phyloP scores from a whole-genome alignment of 768 basidiomycete genomes.

The Ephemerocybe angulata region DNA sequence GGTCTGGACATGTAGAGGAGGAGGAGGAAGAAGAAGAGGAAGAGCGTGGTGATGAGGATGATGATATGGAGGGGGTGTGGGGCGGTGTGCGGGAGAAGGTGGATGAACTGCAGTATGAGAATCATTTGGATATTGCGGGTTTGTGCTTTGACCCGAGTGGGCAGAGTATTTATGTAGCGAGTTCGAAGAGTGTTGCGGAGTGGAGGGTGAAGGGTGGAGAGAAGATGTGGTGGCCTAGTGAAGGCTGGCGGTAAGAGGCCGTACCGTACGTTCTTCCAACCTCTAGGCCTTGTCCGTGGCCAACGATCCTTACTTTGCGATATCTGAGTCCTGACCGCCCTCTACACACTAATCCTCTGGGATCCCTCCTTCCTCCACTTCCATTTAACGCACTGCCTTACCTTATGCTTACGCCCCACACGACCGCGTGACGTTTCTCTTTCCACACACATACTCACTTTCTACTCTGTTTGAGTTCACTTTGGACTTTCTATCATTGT shows the following conservation, averaged over 20 bases:
- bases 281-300: too few relatives aligned
- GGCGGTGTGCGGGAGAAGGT: slow-evolving; percentile 7
- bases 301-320: too few relatives aligned
- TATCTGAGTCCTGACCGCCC: too few relatives aligned
- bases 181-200: slow-evolving; percentile 14
- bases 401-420: too few relatives aligned
- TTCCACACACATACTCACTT: too few relatives aligned
- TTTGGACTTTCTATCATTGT: too few relatives aligned
- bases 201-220: slow-evolving; percentile 54
- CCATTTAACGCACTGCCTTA: too few relatives aligned
- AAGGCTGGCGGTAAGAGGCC: slow-evolving; percentile 37
- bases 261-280: not conserved
- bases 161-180: slow-evolving; percentile 28
- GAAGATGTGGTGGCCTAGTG: slow-evolving; percentile 68
- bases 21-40: slow-evolving; percentile 12
- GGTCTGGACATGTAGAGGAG: not conserved
- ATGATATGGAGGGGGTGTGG: slow-evolving; percentile 8
- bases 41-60: slow-evolving; percentile 11
- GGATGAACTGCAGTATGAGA: slow-evolving; percentile 18
- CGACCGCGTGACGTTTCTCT: too few relatives aligned
- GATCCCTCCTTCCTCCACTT: too few relatives aligned
- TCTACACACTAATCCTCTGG: too few relatives aligned
- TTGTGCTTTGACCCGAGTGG: slow-evolving; percentile 31
- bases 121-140: slow-evolving; percentile 29
- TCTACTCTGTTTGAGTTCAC: too few relatives aligned